These are phyloP conservation scores for Xylariaceae sp. DNA, from an alignment of 2,329 filamentous ascomycete genomes.

Conservation along the genomic window DNA sequence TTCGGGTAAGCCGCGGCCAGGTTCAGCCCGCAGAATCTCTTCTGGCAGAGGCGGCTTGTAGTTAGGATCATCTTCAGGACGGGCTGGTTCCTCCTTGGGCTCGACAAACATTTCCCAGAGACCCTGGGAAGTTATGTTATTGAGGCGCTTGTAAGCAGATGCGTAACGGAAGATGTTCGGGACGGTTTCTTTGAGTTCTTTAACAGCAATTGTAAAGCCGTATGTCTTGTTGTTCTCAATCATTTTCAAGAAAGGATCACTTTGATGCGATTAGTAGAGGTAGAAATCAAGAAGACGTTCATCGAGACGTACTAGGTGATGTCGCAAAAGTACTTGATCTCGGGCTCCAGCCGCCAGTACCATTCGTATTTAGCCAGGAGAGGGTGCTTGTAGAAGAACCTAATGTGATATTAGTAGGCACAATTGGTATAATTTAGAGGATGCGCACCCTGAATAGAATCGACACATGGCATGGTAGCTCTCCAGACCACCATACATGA, in stretches of 20 bases:
- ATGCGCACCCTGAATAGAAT: conserved; percentile 88
- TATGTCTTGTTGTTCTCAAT: conserved; percentile 94
- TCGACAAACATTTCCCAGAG: conserved; percentile 99
- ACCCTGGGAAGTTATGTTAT: conserved; percentile 86
- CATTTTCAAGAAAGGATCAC: conserved; percentile 95
- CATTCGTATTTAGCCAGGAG: conserved; percentile 95
- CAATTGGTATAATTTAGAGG: background rate
- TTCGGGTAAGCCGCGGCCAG: conserved; percentile 65
- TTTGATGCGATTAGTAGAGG: conserved; percentile 36
- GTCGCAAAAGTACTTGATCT: conserved; percentile 99
- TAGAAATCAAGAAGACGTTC: background rate
- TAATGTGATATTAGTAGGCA: conserved; percentile 27
- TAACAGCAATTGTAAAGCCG: conserved; percentile 97
- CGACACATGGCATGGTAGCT: conserved; percentile 99
- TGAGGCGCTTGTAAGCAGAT: conserved; percentile 91
- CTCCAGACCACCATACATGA: conserved; percentile 99
- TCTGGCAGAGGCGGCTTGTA: conserved; percentile 69
- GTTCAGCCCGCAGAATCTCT: conserved; percentile 73
- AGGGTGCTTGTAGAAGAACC: conserved; percentile 96
- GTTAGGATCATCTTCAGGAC: conserved; percentile 59
- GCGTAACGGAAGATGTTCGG: conserved; percentile 98
- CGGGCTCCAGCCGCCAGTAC: conserved; percentile 99
- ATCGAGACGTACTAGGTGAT: conserved; percentile 80
- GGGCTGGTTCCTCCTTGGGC: conserved; percentile 58
- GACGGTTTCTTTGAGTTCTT: conserved; percentile 94